phyloP scores from a whole-genome alignment of 345 rosid genomes.

The Erysimum cheiranthoides region DNA sequence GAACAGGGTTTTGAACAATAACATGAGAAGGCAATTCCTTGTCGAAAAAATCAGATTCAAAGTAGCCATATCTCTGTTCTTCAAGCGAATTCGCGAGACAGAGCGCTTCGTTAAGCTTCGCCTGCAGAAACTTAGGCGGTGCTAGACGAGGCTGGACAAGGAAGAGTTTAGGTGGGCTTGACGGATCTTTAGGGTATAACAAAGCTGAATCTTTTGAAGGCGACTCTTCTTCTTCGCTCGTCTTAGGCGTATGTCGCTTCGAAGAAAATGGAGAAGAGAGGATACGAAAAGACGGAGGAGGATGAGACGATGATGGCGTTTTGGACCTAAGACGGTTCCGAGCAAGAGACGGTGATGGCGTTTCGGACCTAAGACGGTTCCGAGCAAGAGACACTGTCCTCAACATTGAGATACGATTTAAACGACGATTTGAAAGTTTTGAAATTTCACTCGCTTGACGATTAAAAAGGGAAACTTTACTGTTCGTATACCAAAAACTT shows the following conservation, averaged over 20 bases:
- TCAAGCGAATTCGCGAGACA: conserved; percentile 92
- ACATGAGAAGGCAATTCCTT: conserved; percentile 79
- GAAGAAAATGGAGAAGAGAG: conserved; percentile 46
- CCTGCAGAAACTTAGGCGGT: conserved; percentile 66
- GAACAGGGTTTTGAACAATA: conserved; percentile 83
- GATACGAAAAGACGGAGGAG: conserved; percentile 22
- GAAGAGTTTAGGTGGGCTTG: conserved; percentile 73
- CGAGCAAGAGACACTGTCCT: conserved; percentile 47
- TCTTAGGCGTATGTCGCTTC: conserved; percentile 42
- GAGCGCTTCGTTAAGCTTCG: conserved; percentile 89
- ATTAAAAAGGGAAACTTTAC: background rate
- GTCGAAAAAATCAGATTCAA: conserved; percentile 66
- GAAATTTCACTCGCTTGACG: conserved; percentile 1
- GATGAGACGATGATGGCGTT: conserved; percentile 1
- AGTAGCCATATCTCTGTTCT: conserved; percentile 90
- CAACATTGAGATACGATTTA: conserved; percentile 45
- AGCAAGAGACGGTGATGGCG: conserved; percentile 30
- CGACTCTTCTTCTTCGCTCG: conserved; percentile 25
- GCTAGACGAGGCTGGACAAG: conserved; percentile 91
- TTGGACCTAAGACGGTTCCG: conserved; percentile 42
- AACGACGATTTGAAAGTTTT: conserved; percentile 7
- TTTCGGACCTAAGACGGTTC: conserved; percentile 37
- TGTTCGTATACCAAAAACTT: background rate
- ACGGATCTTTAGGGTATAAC: conserved; percentile 66
- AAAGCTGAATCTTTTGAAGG: conserved; percentile 41